Evolutionary conservation across 768 basidiomycete genomes (phyloP).

Genomic region (Leccinum pellstonianum): DNA sequence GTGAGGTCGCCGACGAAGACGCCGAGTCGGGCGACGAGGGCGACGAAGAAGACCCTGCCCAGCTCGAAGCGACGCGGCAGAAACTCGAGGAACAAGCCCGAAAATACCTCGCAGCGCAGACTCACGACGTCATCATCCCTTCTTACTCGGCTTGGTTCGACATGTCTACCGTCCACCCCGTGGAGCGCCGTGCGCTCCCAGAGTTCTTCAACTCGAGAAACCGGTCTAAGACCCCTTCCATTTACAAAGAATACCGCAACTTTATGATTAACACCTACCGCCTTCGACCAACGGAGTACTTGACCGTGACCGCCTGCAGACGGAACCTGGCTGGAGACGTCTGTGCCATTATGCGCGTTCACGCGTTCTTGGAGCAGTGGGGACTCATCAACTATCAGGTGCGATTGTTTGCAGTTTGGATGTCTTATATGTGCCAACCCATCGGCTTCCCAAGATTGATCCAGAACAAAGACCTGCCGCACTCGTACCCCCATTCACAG

Average conservation of each 20-base stretch:
- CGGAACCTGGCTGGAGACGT: slow-evolving; percentile 97
- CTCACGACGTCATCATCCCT: slow-evolving; percentile 95
- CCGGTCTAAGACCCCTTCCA: slow-evolving; percentile 90
- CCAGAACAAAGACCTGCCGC: slow-evolving; percentile 94
- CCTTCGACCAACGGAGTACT: slow-evolving; percentile 88
- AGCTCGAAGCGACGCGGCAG: slow-evolving; percentile 74
- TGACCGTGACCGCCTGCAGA: slow-evolving; percentile 96
- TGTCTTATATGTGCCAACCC: slow-evolving; percentile 6
- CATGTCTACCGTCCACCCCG: slow-evolving; percentile 88
- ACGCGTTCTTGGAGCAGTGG: slow-evolving; percentile 99
- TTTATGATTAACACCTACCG: slow-evolving; percentile 99
- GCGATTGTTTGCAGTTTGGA: slow-evolving; percentile 20
- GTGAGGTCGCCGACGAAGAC: slow-evolving; percentile 74
- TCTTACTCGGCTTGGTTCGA: slow-evolving; percentile 99
- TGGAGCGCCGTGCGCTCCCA: slow-evolving; percentile 89
- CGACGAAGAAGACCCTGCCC: slow-evolving; percentile 84
- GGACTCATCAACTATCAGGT: slow-evolving; percentile 99
- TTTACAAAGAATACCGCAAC: slow-evolving; percentile 99
- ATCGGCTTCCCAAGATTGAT: slow-evolving; percentile 69
- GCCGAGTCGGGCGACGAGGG: slow-evolving; percentile 75
- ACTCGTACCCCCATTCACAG: slow-evolving; percentile 95
- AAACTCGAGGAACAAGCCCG: slow-evolving; percentile 84
- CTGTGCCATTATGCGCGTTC: slow-evolving; percentile 97
- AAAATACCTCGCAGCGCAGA: slow-evolving; percentile 95
- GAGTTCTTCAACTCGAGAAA: slow-evolving; percentile 99